Base-by-base conservation (phyloP, 352 stramenopile genomes). In the Pythium brassicae region DNA sequence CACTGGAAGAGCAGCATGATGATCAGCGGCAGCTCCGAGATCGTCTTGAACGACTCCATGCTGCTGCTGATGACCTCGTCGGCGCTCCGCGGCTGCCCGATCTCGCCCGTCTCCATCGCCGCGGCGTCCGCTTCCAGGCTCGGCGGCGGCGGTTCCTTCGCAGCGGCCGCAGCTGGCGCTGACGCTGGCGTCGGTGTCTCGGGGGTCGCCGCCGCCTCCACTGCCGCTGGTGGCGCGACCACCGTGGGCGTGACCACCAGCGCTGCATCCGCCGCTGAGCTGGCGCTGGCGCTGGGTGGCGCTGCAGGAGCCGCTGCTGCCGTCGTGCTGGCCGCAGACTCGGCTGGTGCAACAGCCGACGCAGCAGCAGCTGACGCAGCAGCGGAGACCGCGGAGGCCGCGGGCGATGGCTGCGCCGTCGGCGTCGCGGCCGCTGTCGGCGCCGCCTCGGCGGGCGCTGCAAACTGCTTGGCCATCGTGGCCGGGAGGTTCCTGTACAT, bases 1-100 rank as follows among this genome's bases (percentile, higher is more conserved):
- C 98, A 93, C 74, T 99, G 96, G 59, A 99, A 99, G 39, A 99
- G 86, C 47, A 99, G 72, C 92, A 99, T 99, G 56, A 99, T 96
- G 69, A 98, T 98, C 43, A 98, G 71, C n/a, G 96, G 96, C 55
- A 97, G 90, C 73, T 99, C 97, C 7, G 91, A 97, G 44, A 99
- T 87, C 19, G 98, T 95, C 63, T 95, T 96, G 70, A 97, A 98
- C 34, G 90, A 97, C 62, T 97, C 87, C 58, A 93, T 74, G 60
- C 83, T 91, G 61, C 75, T 86, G 56, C 76, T 90, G 9, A 97
- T 71, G 6, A 64, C 66, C n/a, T 89, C 74, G 23, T 80, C 70
- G 12, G 55, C 50, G 23, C 47, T 62, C 9, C 56, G 53, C 12
- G 5, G n/a, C 37, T 54, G 55, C 4, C 43, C 55, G 12, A 69